phyloP scores from a whole-genome alignment of 176 grass and related monocot species.

The Triticum turgidum region DNA sequence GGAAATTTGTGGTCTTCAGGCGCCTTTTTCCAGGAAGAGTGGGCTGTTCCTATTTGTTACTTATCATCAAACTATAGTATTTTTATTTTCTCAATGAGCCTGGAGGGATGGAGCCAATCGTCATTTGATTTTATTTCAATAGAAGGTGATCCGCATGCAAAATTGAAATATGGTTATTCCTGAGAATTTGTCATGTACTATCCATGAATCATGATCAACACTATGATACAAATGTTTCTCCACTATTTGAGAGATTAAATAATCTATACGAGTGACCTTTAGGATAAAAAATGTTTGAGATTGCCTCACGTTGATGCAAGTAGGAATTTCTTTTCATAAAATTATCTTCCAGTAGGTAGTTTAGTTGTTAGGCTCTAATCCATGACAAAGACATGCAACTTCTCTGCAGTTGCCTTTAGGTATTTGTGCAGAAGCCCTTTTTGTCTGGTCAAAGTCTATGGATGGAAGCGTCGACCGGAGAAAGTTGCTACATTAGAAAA shows the following conservation, averaged over 20 bases:
- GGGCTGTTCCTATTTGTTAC: slow-evolving; percentile 5
- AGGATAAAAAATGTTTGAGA: background rate
- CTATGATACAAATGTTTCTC: background rate
- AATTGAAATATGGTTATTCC: background rate
- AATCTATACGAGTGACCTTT: background rate
- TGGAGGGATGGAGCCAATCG: too few species aligned
- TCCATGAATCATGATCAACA: background rate
- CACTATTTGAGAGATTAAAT: background rate
- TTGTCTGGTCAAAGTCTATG: slow-evolving; percentile 41
- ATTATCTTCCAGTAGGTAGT: background rate
- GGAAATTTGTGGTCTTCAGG: background rate
- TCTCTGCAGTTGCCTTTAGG: slow-evolving; percentile 25
- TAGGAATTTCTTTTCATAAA: slow-evolving; percentile 11
- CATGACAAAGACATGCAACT: slow-evolving; percentile 29
- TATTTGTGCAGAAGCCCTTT: slow-evolving; percentile 22
- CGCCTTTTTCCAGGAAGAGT: background rate
- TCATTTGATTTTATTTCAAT: background rate
- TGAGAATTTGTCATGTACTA: background rate
- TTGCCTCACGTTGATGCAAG: background rate
- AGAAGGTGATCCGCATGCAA: background rate
- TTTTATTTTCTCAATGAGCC: background rate
- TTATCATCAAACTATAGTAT: background rate
- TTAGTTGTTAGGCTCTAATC: slow-evolving; percentile 38
- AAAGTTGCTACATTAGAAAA: slow-evolving; percentile 24
- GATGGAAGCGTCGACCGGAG: slow-evolving; percentile 33